Percentiles rank a stretch among this genome's conserved stretches.
Evolutionary conservation across 2,329 filamentous ascomycete species (phyloP).

Genomic region (Rutstroemia sp.): DNA sequence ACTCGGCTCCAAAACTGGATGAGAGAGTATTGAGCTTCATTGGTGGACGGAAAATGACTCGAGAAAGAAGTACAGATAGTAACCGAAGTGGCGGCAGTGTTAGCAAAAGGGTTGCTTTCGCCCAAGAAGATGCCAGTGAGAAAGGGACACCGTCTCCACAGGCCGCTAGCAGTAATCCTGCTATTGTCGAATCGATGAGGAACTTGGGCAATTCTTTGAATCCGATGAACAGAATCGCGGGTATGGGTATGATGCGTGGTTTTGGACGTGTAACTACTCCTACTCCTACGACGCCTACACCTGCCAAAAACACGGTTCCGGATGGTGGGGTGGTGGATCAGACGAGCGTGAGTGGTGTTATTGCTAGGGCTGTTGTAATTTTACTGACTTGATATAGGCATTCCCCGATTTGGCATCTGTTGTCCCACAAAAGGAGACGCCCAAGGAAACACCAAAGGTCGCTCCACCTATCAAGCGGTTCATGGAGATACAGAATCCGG

Average conservation of each 20-base stretch:
- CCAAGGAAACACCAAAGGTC: slow-evolving; percentile 47
- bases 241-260: slow-evolving; percentile 66
- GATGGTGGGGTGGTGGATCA: slow-evolving; percentile 47
- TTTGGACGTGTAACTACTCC: slow-evolving; percentile 52
- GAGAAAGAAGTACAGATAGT: slow-evolving; percentile 75
- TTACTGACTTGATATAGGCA: slow-evolving; percentile 35
- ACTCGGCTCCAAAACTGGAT: slow-evolving; percentile 38
- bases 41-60: slow-evolving; percentile 50
- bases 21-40: slow-evolving; percentile 66
- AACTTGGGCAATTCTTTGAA: slow-evolving; percentile 76
- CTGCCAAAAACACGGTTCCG: slow-evolving; percentile 10
- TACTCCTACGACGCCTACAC: slow-evolving; percentile 31
- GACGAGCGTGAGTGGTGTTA: slow-evolving; percentile 41
- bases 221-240: slow-evolving; percentile 69
- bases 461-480: slow-evolving; percentile 65
- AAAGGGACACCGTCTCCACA: slow-evolving; percentile 30
- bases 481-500: slow-evolving; percentile 62
- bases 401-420: slow-evolving; percentile 52
- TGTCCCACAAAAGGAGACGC: slow-evolving; percentile 46
- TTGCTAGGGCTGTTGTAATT: background rate
- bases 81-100: slow-evolving; percentile 51
- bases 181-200: slow-evolving; percentile 71
- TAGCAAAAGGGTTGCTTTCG: slow-evolving; percentile 50
- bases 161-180: slow-evolving; percentile 41
- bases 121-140: slow-evolving; percentile 33